Percentiles rank a stretch among this genome's conserved stretches.
phyloP scores from a whole-genome alignment of 139 green algal genomes.

The Micractinium conductrix region DNA sequence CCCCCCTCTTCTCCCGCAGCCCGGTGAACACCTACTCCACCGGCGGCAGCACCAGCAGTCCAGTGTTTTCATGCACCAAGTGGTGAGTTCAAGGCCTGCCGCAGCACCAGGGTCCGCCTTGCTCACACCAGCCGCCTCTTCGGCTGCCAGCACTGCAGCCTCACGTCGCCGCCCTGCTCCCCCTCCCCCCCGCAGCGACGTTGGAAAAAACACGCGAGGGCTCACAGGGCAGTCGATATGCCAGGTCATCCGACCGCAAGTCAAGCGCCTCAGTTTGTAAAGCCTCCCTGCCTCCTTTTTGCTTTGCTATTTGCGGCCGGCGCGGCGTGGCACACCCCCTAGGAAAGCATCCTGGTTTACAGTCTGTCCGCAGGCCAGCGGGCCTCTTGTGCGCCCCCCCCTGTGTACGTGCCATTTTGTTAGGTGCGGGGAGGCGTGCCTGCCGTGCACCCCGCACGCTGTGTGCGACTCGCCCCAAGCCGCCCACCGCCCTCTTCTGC shows the following conservation, averaged over 20 bases:
- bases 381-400: too few relatives aligned
- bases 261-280: background rate
- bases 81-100: background rate
- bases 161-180: background rate
- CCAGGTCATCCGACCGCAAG: background rate
- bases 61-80: background rate
- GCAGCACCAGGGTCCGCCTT: background rate
- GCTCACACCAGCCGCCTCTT: too few relatives aligned
- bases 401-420: too few relatives aligned
- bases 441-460: too few relatives aligned
- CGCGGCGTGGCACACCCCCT: too few relatives aligned
- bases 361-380: too few relatives aligned
- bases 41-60: background rate
- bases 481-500: too few relatives aligned
- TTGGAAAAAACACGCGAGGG: background rate
- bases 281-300: too few relatives aligned
- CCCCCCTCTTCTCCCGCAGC: background rate
- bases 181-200: background rate
- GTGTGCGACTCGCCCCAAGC: too few relatives aligned
- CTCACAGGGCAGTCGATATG: background rate
- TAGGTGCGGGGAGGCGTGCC: too few relatives aligned
- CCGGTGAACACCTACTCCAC: background rate
- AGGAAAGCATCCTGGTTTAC: too few relatives aligned
- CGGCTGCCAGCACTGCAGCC: background rate
- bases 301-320: too few relatives aligned